These are phyloP conservation scores for Biscogniauxia sp. DNA, from an alignment of 2,329 filamentous ascomycete species.

Conservation along the genomic window DNA sequence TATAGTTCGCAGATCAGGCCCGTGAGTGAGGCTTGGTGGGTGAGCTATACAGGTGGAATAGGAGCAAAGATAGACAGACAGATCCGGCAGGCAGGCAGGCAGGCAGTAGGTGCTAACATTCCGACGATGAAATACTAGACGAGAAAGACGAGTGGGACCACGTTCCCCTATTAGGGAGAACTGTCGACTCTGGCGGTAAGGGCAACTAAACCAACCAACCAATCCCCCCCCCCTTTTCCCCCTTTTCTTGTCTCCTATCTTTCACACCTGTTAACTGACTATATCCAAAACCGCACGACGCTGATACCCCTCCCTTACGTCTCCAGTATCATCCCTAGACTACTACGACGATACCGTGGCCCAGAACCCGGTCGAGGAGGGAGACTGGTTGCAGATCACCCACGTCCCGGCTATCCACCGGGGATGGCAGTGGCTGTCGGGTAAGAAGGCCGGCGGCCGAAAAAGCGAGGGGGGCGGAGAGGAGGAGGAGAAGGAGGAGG, in stretches of 20 bases:
- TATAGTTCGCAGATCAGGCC: not conserved
- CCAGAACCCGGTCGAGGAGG: not conserved
- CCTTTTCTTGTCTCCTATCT: not conserved
- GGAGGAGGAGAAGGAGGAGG: not conserved
- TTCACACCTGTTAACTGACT: not conserved
- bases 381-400: not conserved
- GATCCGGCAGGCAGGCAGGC: no score
- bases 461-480: not conserved
- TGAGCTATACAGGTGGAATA: not conserved
- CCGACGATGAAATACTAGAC: not conserved
- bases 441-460: not conserved
- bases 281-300: not conserved
- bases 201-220: not conserved
- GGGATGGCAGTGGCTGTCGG: not conserved
- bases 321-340: not conserved
- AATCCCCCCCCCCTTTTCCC: not conserved
- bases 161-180: not conserved
- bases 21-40: no score
- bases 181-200: not conserved
- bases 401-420: not conserved
- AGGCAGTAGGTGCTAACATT: not conserved
- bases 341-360: not conserved
- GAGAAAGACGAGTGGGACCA: conserved; percentile 1
- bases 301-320: not conserved
- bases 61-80: not conserved